These are phyloP conservation scores for Primulina huaijiensis DNA, from an alignment of 257 asterid species.

Conservation along the genomic window DNA sequence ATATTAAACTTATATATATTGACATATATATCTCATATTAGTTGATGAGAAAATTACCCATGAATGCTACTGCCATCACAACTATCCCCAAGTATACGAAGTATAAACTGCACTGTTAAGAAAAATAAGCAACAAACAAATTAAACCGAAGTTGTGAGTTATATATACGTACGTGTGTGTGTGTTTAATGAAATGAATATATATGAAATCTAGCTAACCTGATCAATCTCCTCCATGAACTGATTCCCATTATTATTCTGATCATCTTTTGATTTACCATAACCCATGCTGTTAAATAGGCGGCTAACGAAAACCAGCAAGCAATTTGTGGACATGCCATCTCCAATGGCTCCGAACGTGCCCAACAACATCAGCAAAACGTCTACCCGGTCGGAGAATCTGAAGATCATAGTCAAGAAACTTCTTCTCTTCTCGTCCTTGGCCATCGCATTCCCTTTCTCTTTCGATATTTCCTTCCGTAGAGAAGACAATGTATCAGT, in stretches of 20 bases:
- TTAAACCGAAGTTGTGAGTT: background rate
- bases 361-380: constrained; percentile 68
- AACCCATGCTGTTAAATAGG: constrained; percentile 76
- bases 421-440: constrained; percentile 25
- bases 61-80: constrained; percentile 72
- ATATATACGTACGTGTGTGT: too few species aligned
- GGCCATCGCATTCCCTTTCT: constrained; percentile 16
- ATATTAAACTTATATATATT: too few species aligned
- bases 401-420: constrained; percentile 42
- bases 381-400: constrained; percentile 72
- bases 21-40: too few species aligned
- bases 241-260: constrained; percentile 37
- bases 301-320: constrained; percentile 58
- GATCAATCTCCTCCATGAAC: constrained; percentile 67
- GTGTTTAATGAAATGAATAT: background rate
- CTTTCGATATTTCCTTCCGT: constrained; percentile 10
- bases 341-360: constrained; percentile 92
- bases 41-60: constrained; percentile 52
- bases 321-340: constrained; percentile 81
- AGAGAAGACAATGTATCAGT: constrained; percentile 27
- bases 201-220: constrained; percentile 45
- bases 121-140: constrained; percentile 15
- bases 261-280: constrained; percentile 37
- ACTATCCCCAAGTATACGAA: constrained; percentile 76
- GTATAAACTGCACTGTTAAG: constrained; percentile 71